Evolutionary conservation across 23 red algal genomes (phyloP).

Genomic region (Chondrus crispus): DNA sequence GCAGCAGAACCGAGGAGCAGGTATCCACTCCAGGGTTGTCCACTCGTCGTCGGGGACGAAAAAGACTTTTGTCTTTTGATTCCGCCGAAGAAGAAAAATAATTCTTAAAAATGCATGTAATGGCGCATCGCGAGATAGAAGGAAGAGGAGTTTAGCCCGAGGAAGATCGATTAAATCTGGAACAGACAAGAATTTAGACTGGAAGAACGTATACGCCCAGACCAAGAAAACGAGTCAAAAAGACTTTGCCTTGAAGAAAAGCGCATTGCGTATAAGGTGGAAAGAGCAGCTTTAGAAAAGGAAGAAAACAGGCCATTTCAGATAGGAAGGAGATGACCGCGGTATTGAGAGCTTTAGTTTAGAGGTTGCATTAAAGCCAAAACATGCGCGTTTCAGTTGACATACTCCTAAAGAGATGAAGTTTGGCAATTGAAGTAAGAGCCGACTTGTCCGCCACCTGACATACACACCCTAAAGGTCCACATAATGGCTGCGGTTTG

Average conservation of each 20-base stretch:
- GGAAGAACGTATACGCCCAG: neutral
- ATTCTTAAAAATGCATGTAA: neutral
- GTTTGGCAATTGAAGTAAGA: neutral
- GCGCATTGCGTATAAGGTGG: neutral
- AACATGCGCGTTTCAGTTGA: too few species aligned
- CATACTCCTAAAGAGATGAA: neutral
- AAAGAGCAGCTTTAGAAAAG: neutral
- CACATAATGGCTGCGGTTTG: neutral
- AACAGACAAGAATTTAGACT: neutral
- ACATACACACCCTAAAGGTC: constrained; percentile 4
- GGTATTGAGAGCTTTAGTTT: neutral
- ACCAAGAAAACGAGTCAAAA: neutral
- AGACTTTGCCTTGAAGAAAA: neutral
- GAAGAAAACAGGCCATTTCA: neutral
- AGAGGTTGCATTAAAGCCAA: neutral
- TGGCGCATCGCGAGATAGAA: neutral
- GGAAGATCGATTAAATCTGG: neutral
- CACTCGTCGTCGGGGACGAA: neutral
- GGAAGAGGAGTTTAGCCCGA: neutral
- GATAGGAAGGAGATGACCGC: neutral
- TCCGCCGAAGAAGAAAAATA: neutral
- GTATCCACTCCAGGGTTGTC: neutral
- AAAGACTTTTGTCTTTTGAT: neutral
- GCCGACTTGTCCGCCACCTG: neutral
- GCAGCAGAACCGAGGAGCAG: neutral